Conservation (phyloP, 2,329 filamentous ascomycete species). For the Fusarium longipes region DNA sequence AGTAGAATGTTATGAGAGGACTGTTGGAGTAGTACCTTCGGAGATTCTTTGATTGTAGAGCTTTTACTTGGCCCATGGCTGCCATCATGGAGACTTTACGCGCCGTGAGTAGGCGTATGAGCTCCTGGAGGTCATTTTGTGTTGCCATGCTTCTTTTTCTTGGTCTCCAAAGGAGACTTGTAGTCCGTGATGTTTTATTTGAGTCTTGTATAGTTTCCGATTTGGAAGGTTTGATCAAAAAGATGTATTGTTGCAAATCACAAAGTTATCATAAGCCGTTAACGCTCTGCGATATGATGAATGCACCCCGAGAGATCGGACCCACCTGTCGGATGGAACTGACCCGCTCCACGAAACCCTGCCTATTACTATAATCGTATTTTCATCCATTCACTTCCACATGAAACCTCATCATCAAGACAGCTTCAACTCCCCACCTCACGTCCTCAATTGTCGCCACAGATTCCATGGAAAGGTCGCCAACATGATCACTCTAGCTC, state of each 20-base stretch:
- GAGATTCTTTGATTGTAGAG: conserved; percentile 65
- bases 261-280: conserved; percentile 20
- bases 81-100: conserved; percentile 69
- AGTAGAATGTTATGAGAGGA: neutral
- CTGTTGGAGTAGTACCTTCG: conserved; percentile 58
- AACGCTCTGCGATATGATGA: conserved; percentile 23
- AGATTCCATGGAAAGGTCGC: conserved; percentile 27
- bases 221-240: neutral
- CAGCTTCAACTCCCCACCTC: neutral
- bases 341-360: conserved; percentile 40
- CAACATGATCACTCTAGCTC: conserved; percentile 48
- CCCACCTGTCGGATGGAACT: conserved; percentile 31
- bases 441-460: neutral
- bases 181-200: too few relatives aligned
- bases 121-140: conserved; percentile 70
- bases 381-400: conserved; percentile 18
- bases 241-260: conserved; percentile 33
- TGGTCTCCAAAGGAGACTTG: neutral
- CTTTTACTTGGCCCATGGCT: conserved; percentile 68
- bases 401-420: conserved; percentile 19
- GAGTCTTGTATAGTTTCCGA: too few relatives aligned
- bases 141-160: conserved; percentile 59
- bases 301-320: conserved; percentile 11
- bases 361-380: conserved; percentile 8
- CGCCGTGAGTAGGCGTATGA: conserved; percentile 68